Conservation (phyloP, 306 rosid species). For the Sindora glabra region DNA sequence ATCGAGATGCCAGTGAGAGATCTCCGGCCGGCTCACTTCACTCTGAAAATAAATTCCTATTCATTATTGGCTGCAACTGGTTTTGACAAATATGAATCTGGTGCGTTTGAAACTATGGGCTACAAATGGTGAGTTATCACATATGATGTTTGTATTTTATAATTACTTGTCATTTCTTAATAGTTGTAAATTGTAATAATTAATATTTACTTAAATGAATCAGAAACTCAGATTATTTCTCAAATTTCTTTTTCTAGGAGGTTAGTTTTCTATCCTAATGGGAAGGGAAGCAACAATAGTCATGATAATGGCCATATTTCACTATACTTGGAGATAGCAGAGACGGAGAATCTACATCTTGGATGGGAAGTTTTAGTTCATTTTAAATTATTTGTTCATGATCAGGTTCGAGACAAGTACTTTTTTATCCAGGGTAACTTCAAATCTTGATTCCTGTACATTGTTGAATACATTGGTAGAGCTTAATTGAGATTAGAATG, state of each 20-base stretch:
- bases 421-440: conserved; percentile 19
- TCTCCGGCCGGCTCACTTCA: conserved; percentile 3
- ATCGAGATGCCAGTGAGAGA: background rate
- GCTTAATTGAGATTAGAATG: no score
- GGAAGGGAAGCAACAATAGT: background rate
- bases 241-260: background rate
- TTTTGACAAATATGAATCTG: conserved; percentile 8
- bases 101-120: conserved; percentile 11
- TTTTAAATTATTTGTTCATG: conserved; percentile 4
- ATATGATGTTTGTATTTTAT: no score
- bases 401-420: conserved; percentile 3
- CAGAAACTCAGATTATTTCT: no score
- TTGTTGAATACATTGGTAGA: no score
- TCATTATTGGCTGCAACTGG: background rate
- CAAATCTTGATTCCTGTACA: no score
- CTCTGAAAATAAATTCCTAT: conserved; percentile 7
- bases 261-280: conserved; percentile 8
- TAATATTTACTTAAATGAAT: no score
- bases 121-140: conserved; percentile 12
- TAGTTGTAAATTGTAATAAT: no score
- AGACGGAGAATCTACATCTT: background rate
- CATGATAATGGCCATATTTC: background rate
- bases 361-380: background rate
- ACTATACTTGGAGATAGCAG: background rate
- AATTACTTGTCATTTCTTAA: no score